Evolutionary conservation across 2,329 filamentous ascomycete species (phyloP).

Genomic region (Fusarium sp.): DNA sequence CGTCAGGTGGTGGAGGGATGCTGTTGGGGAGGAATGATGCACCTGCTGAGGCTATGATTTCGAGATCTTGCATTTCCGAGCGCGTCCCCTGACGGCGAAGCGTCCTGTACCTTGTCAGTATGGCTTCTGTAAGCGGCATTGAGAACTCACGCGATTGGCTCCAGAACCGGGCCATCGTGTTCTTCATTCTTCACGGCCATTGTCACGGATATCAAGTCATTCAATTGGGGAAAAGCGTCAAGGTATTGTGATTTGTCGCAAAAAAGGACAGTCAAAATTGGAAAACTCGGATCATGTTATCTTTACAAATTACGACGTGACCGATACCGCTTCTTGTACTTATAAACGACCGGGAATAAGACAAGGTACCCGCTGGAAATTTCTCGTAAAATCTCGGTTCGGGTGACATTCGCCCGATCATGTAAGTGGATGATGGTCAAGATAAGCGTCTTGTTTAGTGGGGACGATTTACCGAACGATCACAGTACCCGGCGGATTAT

Average conservation of each 20-base stretch:
- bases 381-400: constrained; percentile 1
- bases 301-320: not conserved
- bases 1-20: constrained; percentile 41
- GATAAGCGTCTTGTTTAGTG: not conserved
- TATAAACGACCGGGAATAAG: not conserved
- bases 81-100: constrained; percentile 2
- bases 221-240: not conserved
- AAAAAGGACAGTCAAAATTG: no score
- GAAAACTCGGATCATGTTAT: not conserved
- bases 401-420: not conserved
- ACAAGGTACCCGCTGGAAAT: not conserved
- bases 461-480: not conserved
- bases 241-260: not conserved
- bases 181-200: constrained; percentile 3
- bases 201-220: not conserved
- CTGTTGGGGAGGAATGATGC: constrained; percentile 14
- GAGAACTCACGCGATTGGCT: constrained; percentile 4
- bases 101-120: not conserved
- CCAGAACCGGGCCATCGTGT: not conserved
- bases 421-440: not conserved
- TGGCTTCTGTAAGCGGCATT: fast-evolving
- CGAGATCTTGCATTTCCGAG: constrained; percentile 21
- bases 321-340: not conserved
- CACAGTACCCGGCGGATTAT: no score
- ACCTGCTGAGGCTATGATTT: constrained; percentile 20